These are phyloP conservation scores for Elongisporangium prolatum DNA, from an alignment of 352 stramenopile genomes.

Conservation along the genomic window DNA sequence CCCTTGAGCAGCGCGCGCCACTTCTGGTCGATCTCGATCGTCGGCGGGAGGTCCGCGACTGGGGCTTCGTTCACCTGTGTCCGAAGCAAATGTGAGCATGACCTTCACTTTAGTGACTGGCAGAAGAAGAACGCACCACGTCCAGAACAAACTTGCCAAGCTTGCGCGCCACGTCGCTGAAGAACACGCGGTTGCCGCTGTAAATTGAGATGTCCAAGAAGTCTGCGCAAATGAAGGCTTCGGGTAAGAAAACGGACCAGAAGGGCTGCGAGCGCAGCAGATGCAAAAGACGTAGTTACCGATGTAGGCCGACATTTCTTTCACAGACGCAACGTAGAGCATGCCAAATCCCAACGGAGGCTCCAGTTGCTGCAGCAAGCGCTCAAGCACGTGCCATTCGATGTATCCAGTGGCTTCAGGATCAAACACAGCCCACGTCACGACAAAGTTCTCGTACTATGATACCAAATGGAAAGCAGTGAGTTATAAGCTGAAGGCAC, in stretches of 20 bases:
- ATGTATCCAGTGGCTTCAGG: constrained; percentile 75
- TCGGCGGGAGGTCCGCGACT: constrained; percentile 37
- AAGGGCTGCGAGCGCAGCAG: constrained; percentile 5
- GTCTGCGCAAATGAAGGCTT: constrained; percentile 14
- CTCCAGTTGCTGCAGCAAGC: constrained; percentile 59
- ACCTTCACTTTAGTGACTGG: too few species aligned
- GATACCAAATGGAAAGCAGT: too few species aligned
- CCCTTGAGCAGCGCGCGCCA: constrained; percentile 41
- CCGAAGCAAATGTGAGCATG: not conserved
- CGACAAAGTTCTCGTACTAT: constrained; percentile 68
- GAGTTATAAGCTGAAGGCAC: not conserved
- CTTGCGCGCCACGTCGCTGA: constrained; percentile 43
- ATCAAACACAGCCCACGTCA: constrained; percentile 56
- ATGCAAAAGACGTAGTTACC: constrained; percentile 16
- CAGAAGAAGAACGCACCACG: constrained; percentile 26
- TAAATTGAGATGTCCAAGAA: constrained; percentile 47
- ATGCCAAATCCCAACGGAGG: constrained; percentile 60
- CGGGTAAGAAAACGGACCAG: too few species aligned
- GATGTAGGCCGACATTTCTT: constrained; percentile 54
- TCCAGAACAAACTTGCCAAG: constrained; percentile 64
- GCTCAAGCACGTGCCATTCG: constrained; percentile 49
- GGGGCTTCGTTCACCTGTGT: constrained; percentile 32
- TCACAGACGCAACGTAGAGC: constrained; percentile 31
- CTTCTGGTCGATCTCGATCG: constrained; percentile 50
- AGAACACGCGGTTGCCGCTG: constrained; percentile 52